Evolutionary conservation across 129 eudicot species (phyloP), one percentile per base, ranked within the genome.

Genomic region (Glebionis coronaria): DNA sequence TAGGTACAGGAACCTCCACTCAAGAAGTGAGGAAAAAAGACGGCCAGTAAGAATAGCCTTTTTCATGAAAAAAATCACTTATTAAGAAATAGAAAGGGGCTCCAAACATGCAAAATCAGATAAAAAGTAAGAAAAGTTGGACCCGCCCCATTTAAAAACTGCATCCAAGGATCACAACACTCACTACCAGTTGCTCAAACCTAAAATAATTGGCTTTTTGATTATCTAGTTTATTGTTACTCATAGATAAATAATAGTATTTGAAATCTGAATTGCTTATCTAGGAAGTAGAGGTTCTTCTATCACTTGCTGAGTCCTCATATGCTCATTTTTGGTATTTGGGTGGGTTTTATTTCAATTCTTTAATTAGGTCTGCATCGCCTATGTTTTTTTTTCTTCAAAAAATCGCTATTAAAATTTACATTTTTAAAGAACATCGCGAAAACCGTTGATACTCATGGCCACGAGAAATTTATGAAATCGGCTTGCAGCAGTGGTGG

Each of bases 361-460:
- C n/a, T n/a, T n/a, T n/a, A n/a, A n/a, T n/a, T n/a, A n/a, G n/a
- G n/a, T n/a, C n/a, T n/a, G n/a, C n/a, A n/a, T n/a, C n/a, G n/a
- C n/a, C n/a, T n/a, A n/a, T n/a, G n/a, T n/a, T n/a, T n/a, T n/a
- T n/a, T n/a, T n/a, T n/a, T n/a, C n/a, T n/a, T n/a, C n/a, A n/a
- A 55, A 31, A 55, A 55, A 55, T 20, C 61, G 9, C 61, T 31
- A 6, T 66, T 81, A 52, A 78, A 79, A 76, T 81, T 76, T 72
- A 77, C 80, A 1, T 64, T 65, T 42, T 47, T 78, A 59, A 83
- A 81, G 66, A 84, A 83, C 31, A 69, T 82, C 27, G 87, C 70
- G 28, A 87, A 83, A 72, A 70, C 73, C 61, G 71, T 80, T 21
- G 87, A 78, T 14, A 45, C 66, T n/a, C n/a, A n/a, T 3, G 72